phyloP scores from a whole-genome alignment of 805 yeast species.

The Starmerella vaccinii region DNA sequence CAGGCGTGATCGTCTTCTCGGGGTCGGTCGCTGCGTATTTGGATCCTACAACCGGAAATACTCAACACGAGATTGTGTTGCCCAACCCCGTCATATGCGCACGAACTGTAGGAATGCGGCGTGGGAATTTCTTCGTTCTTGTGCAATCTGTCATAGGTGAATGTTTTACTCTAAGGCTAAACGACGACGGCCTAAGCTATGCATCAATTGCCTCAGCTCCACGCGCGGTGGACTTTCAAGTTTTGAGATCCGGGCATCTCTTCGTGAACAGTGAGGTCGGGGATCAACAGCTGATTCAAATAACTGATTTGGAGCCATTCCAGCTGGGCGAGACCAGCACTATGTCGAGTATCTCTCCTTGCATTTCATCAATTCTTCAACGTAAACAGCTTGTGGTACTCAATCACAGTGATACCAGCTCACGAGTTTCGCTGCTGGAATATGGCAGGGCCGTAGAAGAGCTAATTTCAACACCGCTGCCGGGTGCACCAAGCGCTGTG shows the following conservation, averaged over 20 bases:
- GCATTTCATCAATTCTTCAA: constrained; percentile 3
- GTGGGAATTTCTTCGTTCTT: constrained; percentile 49
- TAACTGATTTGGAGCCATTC: constrained; percentile 48
- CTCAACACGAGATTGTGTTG: constrained; percentile 2
- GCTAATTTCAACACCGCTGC: constrained; percentile 61
- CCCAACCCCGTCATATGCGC: constrained; percentile 40
- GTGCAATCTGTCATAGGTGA: constrained; percentile 68
- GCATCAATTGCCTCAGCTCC: constrained; percentile 26
- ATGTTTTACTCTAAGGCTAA: constrained; percentile 51
- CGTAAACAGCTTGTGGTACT: constrained; percentile 35
- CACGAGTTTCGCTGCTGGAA: constrained; percentile 37
- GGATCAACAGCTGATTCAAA: constrained; percentile 63
- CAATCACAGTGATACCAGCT: constrained; percentile 33
- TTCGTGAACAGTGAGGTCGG: constrained; percentile 56
- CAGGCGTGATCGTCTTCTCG: constrained; percentile 60
- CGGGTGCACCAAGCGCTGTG: constrained; percentile 49
- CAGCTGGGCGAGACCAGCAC: neutral
- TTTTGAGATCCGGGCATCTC: constrained; percentile 66
- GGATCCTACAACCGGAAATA: constrained; percentile 10
- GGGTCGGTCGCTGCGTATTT: constrained; percentile 43
- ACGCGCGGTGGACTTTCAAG: constrained; percentile 34
- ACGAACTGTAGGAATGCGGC: constrained; percentile 31
- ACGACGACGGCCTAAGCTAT: constrained; percentile 25
- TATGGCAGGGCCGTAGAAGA: constrained; percentile 53
- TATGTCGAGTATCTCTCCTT: constrained; percentile 7